Percentiles rank a stretch among this genome's conserved stretches.
These are phyloP conservation scores for Aphanoascus verrucosus DNA, from an alignment of 2,329 filamentous ascomycete genomes.

Conservation along the genomic window DNA sequence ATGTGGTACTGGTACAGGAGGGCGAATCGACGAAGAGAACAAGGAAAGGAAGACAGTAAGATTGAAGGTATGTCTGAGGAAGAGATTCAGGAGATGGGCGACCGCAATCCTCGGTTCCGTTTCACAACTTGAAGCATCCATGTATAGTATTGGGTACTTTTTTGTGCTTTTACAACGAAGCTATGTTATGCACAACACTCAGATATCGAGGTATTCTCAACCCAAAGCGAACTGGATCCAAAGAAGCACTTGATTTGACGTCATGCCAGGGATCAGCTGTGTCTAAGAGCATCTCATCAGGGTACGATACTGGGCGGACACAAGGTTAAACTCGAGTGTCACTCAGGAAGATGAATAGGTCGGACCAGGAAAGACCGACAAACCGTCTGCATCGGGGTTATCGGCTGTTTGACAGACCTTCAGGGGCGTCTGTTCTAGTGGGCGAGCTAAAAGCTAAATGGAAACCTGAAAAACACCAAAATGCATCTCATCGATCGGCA, in stretches of 20 bases:
- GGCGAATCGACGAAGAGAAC: slow-evolving; percentile 37
- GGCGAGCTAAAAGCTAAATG: no score
- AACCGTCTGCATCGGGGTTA: background rate
- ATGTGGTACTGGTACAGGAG: slow-evolving; percentile 45
- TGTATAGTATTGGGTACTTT: background rate
- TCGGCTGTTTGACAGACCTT: background rate
- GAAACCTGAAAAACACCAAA: no score
- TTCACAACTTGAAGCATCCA: slow-evolving; percentile 27
- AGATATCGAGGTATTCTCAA: background rate
- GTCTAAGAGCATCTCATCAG: background rate
- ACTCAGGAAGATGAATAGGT: background rate
- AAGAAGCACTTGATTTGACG: background rate
- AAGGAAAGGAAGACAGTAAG: slow-evolving; percentile 31
- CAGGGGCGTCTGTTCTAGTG: background rate
- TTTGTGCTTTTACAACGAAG: background rate
- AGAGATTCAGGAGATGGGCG: slow-evolving; percentile 35
- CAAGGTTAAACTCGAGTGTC: background rate
- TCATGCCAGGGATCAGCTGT: background rate
- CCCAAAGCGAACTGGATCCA: background rate
- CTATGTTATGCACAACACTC: no score
- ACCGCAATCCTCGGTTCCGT: slow-evolving; percentile 32
- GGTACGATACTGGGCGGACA: background rate
- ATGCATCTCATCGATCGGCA: no score
- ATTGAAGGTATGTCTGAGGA: slow-evolving; percentile 32
- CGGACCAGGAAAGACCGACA: background rate